These are phyloP conservation scores for Cystobasidium slooffiae DNA, from an alignment of 1,284 basidiomycete genomes.

Conservation along the genomic window DNA sequence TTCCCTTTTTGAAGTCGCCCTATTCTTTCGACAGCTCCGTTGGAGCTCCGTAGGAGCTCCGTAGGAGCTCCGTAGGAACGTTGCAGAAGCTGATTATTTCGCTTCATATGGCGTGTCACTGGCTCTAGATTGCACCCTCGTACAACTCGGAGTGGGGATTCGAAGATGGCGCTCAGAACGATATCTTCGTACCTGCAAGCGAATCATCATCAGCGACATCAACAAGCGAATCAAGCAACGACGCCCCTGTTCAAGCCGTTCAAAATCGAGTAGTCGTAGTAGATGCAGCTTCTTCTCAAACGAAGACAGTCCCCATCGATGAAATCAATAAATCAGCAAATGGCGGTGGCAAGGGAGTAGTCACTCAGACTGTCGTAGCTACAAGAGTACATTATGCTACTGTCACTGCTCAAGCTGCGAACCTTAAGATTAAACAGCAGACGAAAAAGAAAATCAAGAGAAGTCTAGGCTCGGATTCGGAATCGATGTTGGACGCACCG, in stretches of 20 bases:
- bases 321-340: neutral
- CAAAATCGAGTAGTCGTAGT: conserved; percentile 11
- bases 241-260: conserved; percentile 1
- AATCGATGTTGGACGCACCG: no score
- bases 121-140: conserved; percentile 61
- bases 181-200: conserved; percentile 60
- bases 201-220: conserved; percentile 1
- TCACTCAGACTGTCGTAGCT: neutral
- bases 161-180: conserved; percentile 66
- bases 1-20: neutral
- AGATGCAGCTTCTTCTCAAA: neutral
- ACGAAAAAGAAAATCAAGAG: neutral
- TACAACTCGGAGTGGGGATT: conserved; percentile 68
- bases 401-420: conserved; percentile 30
- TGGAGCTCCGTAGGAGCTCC: no score
- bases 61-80: no score
- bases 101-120: neutral
- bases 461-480: neutral
- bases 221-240: neutral
- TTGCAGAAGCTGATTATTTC: neutral
- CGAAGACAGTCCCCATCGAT: neutral
- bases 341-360: neutral
- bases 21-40: neutral
- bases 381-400: conserved; percentile 27
- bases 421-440: neutral